These are phyloP conservation scores for Linanthus parryae DNA, from an alignment of 148 eudicot species.

Conservation along the genomic window DNA sequence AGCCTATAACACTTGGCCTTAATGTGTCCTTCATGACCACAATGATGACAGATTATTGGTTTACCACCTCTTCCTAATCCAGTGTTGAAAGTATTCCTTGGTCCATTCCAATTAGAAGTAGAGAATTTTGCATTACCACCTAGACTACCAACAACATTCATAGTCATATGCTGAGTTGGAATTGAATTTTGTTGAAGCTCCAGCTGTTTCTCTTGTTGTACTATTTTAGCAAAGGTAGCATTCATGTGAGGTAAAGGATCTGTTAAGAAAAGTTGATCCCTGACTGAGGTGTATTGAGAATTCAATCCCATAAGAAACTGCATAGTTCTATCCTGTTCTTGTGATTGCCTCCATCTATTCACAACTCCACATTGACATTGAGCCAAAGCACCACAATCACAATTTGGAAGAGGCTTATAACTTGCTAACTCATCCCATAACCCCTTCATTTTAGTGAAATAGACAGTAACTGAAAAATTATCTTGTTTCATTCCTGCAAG, in stretches of 20 bases:
- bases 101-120: background rate
- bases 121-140: background rate
- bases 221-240: background rate
- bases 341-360: background rate
- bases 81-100: background rate
- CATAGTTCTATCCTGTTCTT: background rate
- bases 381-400: background rate
- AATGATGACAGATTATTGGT: background rate
- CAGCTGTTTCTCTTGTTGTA: constrained; percentile 1
- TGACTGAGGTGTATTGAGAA: background rate
- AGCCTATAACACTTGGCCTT: background rate
- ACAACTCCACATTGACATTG: background rate
- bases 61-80: background rate
- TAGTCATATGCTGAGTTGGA: background rate
- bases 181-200: background rate
- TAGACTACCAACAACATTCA: too few species aligned
- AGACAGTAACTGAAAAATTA: background rate
- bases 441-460: background rate
- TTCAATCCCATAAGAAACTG: background rate
- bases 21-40: background rate
- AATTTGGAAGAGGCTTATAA: background rate
- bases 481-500: background rate
- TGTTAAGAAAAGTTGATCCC: background rate
- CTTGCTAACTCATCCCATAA: background rate
- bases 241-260: background rate